Base-by-base conservation (phyloP, 495 filamentous ascomycete species). In the Neurospora sp. region DNA sequence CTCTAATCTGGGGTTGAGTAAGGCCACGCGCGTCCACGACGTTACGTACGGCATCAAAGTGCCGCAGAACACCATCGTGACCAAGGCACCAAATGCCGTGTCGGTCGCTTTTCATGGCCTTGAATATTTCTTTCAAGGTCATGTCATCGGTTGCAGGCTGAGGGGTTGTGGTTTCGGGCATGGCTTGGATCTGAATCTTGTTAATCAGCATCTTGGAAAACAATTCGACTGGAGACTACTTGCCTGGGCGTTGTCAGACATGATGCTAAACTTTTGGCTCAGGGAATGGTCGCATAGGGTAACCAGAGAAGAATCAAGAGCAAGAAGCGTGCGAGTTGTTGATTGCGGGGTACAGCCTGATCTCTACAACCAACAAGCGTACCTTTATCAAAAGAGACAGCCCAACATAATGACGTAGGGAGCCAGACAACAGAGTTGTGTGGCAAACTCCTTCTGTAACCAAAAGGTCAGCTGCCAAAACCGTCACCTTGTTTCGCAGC, bases 21-120 rank as follows among this genome's bases (percentile, higher is more conserved):
- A 76, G 69, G 41, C 73, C 74, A 46, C 71, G 59, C n/a, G 72
- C 74, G 41, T 76, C 74, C 7, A 76, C 10, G 39, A 76, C 70
- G 42, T 74, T 71, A 14, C 72, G 72, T 42, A 65, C 69, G 39
- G 41, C 69, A 53, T 74, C 74, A 39, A 74, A 76, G 39, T 69
- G 65, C 61, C 69, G 74, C 35, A 76, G 44, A 18, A 76, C 72
- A 48, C 70, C 59, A 69, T 74, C 74, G 69, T 71, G 41, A 53
- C 72, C 72, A 27, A 71, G 68, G 39, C 68, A 70, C 70, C 38
- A 53, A 46, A 73, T 72, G 68, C 71, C 71, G 22, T 72, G 12
- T 69, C 71, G 71, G 68, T 72, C 48, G 44, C 40, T 72, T 59
- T 72, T 72, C 53, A 72, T 72, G 27, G 71, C 38, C 22, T 59